Base-by-base conservation (phyloP, 1,139 yeast species). In the Diutina pseudorugosa region DNA sequence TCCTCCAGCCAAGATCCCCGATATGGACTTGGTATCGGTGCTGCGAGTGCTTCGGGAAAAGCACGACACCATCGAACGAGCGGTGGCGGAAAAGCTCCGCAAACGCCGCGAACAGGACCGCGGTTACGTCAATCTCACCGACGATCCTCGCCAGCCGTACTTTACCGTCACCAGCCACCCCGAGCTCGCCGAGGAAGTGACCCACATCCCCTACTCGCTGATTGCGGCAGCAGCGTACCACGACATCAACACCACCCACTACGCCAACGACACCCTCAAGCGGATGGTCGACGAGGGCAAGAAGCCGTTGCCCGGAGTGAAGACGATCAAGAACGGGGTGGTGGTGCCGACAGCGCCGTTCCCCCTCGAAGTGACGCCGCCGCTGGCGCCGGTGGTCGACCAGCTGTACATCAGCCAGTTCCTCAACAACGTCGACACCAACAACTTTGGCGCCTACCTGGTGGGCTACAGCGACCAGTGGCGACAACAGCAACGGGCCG, bases 1-100 rank as follows among this genome's bases (percentile, higher is more conserved):
- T 47, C 95, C 96, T 11, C 85, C 94, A 30, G 85, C 96, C 2
- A 88, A 90, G 69, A 86, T 91, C 59, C 97, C 98, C 12, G 97
- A 91, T 67, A 78, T 91, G 78, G 95, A 89, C 53, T 74, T 91
- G 59, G 83, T 86, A 42, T 87, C 96, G 5, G 91, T 91, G 23
- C 88, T 88, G 52, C 77, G 81, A 52, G 83, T 89, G 23, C 70
- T 87, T 55, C 75, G 79, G 53, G 94, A 84, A 57, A 89, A 90
- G 68, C 85, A 89, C 58, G 82, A 77, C 53, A 85, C 90, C 18
- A 84, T 91, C 57, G 82, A 82, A 58, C 78, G 83, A 53, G 94
- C 89, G 12, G 96, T 93, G 51, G 79, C 83, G 58, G 95, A 88
- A 59, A 87, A 88, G 65, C 74, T 93, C 65, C 80, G 82, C 52